phyloP scores from a whole-genome alignment of 176 grass and related monocot genomes.

The barley (Hordeum vulgare) region DNA sequence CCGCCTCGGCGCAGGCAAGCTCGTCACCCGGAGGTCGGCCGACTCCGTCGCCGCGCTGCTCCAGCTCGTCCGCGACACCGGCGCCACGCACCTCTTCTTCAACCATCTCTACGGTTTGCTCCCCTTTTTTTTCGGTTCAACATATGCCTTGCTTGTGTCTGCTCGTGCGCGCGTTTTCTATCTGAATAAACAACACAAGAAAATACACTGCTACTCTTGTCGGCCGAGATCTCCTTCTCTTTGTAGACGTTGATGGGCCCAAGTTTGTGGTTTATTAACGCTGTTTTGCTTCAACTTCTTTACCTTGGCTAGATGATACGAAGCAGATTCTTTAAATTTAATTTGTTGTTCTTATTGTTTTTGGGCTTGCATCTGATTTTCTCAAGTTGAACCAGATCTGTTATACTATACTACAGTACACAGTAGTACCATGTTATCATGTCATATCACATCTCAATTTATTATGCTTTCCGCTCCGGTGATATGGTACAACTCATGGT shows the following conservation, averaged over 20 bases:
- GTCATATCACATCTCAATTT: neutral
- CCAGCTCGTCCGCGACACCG: constrained; percentile 57
- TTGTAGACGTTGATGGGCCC: neutral
- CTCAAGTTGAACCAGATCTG: constrained; percentile 18
- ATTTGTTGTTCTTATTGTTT: neutral
- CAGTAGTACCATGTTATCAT: neutral
- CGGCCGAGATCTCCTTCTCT: neutral
- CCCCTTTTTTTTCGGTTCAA: neutral
- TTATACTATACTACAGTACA: neutral
- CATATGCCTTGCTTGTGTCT: neutral
- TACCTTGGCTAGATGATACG: neutral
- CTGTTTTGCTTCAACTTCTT: neutral
- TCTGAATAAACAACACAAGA: neutral
- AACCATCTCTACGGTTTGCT: constrained; percentile 86
- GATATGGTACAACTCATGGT: no score
- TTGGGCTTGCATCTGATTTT: neutral
- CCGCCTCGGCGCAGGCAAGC: constrained; percentile 56
- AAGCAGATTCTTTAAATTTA: neutral
- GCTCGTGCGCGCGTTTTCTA: neutral
- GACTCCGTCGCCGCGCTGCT: constrained; percentile 62
- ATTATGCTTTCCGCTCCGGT: neutral
- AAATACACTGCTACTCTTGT: neutral
- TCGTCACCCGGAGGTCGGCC: constrained; percentile 56
- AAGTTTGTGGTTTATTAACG: neutral
- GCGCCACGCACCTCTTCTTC: constrained; percentile 87